Percentiles rank a stretch among this genome's conserved stretches.
Evolutionary conservation across 2,329 filamentous ascomycete genomes (phyloP).

Genomic region (Colletotrichum simmondsii): DNA sequence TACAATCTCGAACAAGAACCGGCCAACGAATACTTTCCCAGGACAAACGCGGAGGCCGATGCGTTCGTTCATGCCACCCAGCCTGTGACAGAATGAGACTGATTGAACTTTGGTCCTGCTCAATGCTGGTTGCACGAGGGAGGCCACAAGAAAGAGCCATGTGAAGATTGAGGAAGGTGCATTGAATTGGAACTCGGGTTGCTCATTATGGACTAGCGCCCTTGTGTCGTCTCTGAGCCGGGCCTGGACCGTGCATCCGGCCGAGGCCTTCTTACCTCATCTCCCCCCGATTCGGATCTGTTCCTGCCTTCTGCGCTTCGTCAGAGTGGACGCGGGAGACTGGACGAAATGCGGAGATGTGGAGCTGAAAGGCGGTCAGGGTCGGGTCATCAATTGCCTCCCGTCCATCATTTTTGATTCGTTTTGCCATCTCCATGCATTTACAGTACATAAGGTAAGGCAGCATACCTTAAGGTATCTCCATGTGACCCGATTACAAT

Average conservation of each 20-base stretch:
- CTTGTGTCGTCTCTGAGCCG: background rate
- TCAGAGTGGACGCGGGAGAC: conserved; percentile 1
- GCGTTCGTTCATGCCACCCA: background rate
- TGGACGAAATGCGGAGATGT: conserved; percentile 26
- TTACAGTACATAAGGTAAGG: too few species aligned
- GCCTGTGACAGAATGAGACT: background rate
- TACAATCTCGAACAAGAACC: background rate
- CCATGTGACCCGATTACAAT: background rate
- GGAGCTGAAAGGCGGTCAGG: conserved; percentile 29
- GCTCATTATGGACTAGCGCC: background rate
- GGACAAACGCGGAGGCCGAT: background rate
- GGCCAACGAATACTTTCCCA: background rate
- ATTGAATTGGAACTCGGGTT: background rate
- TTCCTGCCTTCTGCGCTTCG: background rate
- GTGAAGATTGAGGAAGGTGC: background rate
- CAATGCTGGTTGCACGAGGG: background rate
- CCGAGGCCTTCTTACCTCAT: conserved; percentile 24
- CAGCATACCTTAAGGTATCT: too few species aligned
- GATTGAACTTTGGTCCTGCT: background rate
- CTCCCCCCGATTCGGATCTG: background rate
- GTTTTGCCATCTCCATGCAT: background rate
- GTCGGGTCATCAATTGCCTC: conserved; percentile 7
- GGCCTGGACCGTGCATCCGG: conserved; percentile 22
- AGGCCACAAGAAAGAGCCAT: conserved; percentile 5
- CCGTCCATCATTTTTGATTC: background rate